Evolutionary conservation across 306 rosid genomes (phyloP), one percentile per base, ranked within the genome.

Genomic region (Begonia peltatifolia): DNA sequence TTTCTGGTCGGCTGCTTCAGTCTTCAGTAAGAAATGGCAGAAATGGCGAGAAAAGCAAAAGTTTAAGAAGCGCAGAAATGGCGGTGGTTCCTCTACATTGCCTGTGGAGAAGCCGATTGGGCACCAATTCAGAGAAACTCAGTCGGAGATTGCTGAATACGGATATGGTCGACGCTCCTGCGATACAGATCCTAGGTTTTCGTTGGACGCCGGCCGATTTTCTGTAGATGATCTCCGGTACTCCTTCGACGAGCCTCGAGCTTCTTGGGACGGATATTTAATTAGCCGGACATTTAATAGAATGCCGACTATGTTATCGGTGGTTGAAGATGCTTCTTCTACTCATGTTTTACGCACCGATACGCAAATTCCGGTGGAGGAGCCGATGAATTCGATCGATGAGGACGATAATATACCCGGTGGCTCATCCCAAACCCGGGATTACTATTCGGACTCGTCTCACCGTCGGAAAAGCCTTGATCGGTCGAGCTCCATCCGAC

Each of bases 41-140:
- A 86, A 86, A 64, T 90, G 99, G 99, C 73, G 99, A 55, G 92
- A 86, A 64, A 90, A 90, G 63, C 99, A 90, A 84, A 90, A 90
- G 78, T 66, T 78, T n/a, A 90, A 90, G 81, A 90, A 85, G 55
- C 80, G 90, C 6, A 68, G 84, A 14, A 83, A 74, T 41, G 97
- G 92, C 42, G 82, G 58, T 53, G 64, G 81, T 12, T 90, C 97
- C 1, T 59, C 83, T 17, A 80, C 94, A 13, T 71, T 90, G 47
- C 99, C 88, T 0, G 99, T 90, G n/a, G 99, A 90, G 76, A 90
- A 90, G 63, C 99, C 99, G 5, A 90, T 90, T 10, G 82, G 87
- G 11, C 70, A 90, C 11, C 99, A 90, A 62, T 90, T 90, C 73
- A 63, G 94, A 47, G 99, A 90, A 43, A 90, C 99, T n/a, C 99